Evolutionary conservation across 441 rosid genomes (phyloP).

Genomic region (Arabidopsis lyrata): DNA sequence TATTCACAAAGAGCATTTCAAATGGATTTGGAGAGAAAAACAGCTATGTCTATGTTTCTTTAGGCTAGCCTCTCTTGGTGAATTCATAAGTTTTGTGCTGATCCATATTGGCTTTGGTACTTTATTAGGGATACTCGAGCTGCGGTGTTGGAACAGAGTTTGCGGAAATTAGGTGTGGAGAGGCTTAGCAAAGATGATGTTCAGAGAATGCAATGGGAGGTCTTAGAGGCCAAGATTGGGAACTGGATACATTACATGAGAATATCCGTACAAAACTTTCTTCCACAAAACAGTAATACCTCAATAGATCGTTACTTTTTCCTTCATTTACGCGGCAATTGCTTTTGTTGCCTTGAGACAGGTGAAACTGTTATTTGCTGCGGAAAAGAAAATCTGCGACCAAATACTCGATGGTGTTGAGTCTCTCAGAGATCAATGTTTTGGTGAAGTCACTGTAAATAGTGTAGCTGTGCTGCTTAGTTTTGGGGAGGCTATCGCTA

Average conservation of each 20-base stretch:
- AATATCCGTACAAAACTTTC: slow-evolving; percentile 70
- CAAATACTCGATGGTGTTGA: slow-evolving; percentile 77
- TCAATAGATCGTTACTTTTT: neutral
- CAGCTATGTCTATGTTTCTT: neutral
- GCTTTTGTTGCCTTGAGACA: slow-evolving; percentile 50
- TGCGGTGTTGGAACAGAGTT: slow-evolving; percentile 89
- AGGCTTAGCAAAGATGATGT: slow-evolving; percentile 95
- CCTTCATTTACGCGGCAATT: slow-evolving; percentile 25
- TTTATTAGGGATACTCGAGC: slow-evolving; percentile 83
- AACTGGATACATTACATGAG: slow-evolving; percentile 98
- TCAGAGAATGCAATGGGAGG: slow-evolving; percentile 99
- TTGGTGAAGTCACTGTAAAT: slow-evolving; percentile 83
- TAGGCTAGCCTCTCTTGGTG: neutral
- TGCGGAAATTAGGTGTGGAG: slow-evolving; percentile 87
- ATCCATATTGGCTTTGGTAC: neutral
- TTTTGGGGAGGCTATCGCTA: slow-evolving; percentile 93
- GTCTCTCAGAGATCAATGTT: slow-evolving; percentile 82
- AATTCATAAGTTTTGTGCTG: neutral
- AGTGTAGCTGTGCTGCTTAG: slow-evolving; percentile 82
- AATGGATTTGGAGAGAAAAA: neutral
- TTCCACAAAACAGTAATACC: neutral
- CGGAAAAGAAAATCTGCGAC: slow-evolving; percentile 88
- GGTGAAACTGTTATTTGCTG: slow-evolving; percentile 87
- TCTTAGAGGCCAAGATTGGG: slow-evolving; percentile 95
- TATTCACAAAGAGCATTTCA: neutral